Percentiles rank a stretch among this genome's conserved stretches.
These are phyloP conservation scores for Ceriops decandra DNA, from an alignment of 345 rosid species.

Conservation along the genomic window DNA sequence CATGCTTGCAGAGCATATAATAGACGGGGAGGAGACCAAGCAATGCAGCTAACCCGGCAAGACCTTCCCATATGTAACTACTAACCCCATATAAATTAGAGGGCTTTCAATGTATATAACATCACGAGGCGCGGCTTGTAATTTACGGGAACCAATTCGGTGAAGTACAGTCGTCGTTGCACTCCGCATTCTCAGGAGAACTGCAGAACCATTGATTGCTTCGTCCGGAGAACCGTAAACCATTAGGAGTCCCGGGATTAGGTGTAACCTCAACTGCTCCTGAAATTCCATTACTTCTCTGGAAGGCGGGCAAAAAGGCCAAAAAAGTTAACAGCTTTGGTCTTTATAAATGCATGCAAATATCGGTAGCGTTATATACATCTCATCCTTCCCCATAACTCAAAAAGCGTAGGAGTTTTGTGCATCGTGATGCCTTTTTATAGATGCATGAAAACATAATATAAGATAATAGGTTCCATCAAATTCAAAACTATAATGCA, in stretches of 20 bases:
- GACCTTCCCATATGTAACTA: constrained; percentile 1
- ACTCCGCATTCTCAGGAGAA: constrained; percentile 40
- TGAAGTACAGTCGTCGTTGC: constrained; percentile 36
- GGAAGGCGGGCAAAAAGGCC: not conserved
- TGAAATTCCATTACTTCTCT: constrained; percentile 41
- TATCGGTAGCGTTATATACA: too few relatives aligned
- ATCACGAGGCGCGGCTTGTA: constrained; percentile 10
- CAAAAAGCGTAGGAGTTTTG: too few relatives aligned
- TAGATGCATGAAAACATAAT: too few relatives aligned
- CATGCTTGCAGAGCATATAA: not conserved
- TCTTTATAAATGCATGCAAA: too few relatives aligned
- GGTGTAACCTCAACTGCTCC: constrained; percentile 26
- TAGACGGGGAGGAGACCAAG: not conserved
- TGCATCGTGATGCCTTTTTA: too few relatives aligned
- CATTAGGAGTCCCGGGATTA: constrained; percentile 23
- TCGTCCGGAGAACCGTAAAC: constrained; percentile 20
- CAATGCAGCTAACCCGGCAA: constrained; percentile 1
- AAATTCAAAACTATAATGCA: too few relatives aligned
- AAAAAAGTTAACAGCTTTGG: not conserved
- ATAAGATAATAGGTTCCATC: too few relatives aligned
- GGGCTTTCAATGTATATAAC: constrained; percentile 6
- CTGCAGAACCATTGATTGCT: constrained; percentile 13
- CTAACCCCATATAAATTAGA: not conserved
- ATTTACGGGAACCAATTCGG: constrained; percentile 29
- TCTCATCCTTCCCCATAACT: too few relatives aligned